Conservation (phyloP, 2,329 filamentous ascomycete genomes). For the Aaosphaeria pasadenensis region DNA sequence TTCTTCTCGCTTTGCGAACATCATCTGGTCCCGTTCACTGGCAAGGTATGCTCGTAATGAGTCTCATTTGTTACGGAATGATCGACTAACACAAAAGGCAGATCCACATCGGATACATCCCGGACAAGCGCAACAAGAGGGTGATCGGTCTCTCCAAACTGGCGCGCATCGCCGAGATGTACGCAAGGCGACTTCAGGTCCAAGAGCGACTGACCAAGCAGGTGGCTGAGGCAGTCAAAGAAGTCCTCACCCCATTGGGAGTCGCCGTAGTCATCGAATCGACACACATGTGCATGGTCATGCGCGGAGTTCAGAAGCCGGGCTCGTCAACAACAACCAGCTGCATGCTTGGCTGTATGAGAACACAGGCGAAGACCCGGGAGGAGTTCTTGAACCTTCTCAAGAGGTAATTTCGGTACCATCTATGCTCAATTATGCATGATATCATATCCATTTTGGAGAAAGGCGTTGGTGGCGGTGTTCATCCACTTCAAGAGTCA, state of each 20-base stretch:
- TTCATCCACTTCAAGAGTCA: slow-evolving; percentile 25
- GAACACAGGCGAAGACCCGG: slow-evolving; percentile 85
- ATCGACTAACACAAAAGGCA: slow-evolving; percentile 31
- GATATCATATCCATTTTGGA: neutral
- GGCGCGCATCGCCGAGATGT: slow-evolving; percentile 95
- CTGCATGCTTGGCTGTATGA: slow-evolving; percentile 95
- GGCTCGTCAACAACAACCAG: slow-evolving; percentile 85
- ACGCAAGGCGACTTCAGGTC: slow-evolving; percentile 86
- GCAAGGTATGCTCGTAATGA: slow-evolving; percentile 62
- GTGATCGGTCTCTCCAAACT: slow-evolving; percentile 96
- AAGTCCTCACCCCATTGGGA: slow-evolving; percentile 88
- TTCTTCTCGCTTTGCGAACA: slow-evolving; percentile 95
- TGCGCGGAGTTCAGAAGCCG: slow-evolving; percentile 96
- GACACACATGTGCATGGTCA: slow-evolving; percentile 96
- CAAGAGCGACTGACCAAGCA: slow-evolving; percentile 96
- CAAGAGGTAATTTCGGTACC: slow-evolving; percentile 21
- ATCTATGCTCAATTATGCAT: neutral
- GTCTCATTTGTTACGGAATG: neutral
- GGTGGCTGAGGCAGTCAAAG: slow-evolving; percentile 88
- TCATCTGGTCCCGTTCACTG: slow-evolving; percentile 92
- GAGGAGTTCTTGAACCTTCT: slow-evolving; percentile 88
- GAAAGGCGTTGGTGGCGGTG: slow-evolving; percentile 9
- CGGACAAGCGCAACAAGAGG: slow-evolving; percentile 75
- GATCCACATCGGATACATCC: slow-evolving; percentile 99
- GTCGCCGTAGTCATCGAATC: slow-evolving; percentile 98